Evolutionary conservation across 192 early-diverging fungal genomes (phyloP).

Genomic region (Gamsiella multidivaricata): DNA sequence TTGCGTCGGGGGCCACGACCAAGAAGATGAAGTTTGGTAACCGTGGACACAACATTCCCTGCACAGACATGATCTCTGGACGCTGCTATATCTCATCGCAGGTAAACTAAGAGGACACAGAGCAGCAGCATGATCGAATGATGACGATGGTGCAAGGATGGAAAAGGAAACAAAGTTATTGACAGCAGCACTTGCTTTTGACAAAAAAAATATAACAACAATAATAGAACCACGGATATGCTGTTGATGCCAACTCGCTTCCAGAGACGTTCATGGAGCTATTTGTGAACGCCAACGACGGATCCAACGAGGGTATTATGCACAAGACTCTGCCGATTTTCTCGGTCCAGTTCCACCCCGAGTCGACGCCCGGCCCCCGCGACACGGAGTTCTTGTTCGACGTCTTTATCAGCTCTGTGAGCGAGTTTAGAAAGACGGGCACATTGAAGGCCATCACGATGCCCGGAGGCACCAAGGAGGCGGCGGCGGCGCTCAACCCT

Average conservation of each 20-base stretch:
- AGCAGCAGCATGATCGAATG: too few relatives aligned
- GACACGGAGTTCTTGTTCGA: constrained; percentile 99
- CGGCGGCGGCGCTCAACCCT: constrained; percentile 55
- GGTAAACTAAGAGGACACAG: constrained; percentile 11
- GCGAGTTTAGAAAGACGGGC: constrained; percentile 72
- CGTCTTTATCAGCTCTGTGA: constrained; percentile 85
- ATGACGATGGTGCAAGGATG: too few relatives aligned
- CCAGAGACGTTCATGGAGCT: constrained; percentile 82
- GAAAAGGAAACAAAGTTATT: too few relatives aligned
- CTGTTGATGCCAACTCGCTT: constrained; percentile 87
- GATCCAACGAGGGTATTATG: constrained; percentile 98
- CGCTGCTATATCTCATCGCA: constrained; percentile 99
- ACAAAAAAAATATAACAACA: too few relatives aligned
- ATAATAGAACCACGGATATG: constrained; percentile 94
- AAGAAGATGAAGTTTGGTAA: constrained; percentile 99
- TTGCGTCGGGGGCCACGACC: constrained; percentile 93
- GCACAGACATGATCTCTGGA: constrained; percentile 93
- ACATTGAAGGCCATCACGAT: constrained; percentile 81
- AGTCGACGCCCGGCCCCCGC: constrained; percentile 94
- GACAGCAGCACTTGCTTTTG: too few relatives aligned
- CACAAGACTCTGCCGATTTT: constrained; percentile 92
- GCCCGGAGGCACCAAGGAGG: constrained; percentile 66
- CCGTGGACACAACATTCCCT: constrained; percentile 99
- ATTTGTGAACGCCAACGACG: constrained; percentile 99
- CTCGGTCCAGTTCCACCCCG: constrained; percentile 99